Evolutionary conservation across 176 grass and related monocot species (phyloP), one percentile per base, ranked within the genome.

Genomic region (Bromus sterilis): DNA sequence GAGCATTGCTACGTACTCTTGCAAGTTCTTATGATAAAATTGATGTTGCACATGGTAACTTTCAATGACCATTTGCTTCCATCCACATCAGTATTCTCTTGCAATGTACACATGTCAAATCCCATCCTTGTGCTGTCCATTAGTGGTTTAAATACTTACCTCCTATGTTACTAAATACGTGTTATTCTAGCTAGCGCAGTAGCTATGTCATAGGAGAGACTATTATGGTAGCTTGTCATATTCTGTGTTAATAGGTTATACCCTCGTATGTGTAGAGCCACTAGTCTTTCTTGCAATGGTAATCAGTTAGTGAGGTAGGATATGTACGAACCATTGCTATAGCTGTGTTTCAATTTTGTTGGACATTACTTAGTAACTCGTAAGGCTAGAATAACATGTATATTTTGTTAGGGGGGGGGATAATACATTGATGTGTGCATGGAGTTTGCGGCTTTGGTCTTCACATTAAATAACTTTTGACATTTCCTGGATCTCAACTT

Each of bases 1-100:
- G 61, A 69, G 90, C 93, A 78, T 39, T 98, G 71, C 83, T 98
- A 34, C 68, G 53, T 67, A 77, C 87, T 87, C 71, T 98, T 85
- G 83, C 86, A 87, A 78, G 53, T 79, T 31, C 89, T 37, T 86
- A 89, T 88, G 78, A 86, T 49, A 90, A 89, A 81, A 91, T 94
- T 34, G 60, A 76, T 48, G 70, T 79, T 66, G 51, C 9, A 28
- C 88, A 89, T 87, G 95, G 95, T 93, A 98, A 93, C 13, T 89
- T 66, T 85, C 66, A 39, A 36, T 89, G 59, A 36, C 20, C 57
- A 85, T 24, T 85, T 31, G 28, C 42, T 81, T 78, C 0, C 9
- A 23, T 76, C 14, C 33, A n/a, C 41, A 29, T 71, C 28, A 77
- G 32, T 20, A 51, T 70, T 81, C 31, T 33, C 14, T 76, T 77